Evolutionary conservation across 257 asterid species (phyloP).

Genomic region (Oldenlandia corymbosa): DNA sequence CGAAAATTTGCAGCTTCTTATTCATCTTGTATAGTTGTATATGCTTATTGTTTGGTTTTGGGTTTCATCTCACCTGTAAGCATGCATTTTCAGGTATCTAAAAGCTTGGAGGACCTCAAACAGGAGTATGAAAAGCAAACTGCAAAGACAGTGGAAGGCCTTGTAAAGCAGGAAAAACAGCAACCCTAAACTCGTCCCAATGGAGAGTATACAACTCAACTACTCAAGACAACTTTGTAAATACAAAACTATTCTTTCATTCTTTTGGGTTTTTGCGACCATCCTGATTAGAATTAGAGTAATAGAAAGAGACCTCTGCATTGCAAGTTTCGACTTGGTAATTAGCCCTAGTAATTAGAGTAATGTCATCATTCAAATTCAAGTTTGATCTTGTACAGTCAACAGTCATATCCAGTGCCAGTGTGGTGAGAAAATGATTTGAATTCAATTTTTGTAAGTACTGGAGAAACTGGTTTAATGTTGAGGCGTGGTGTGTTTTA

Average conservation of each 20-base stretch:
- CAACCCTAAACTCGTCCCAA: conserved; percentile 31
- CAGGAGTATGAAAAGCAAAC: conserved; percentile 67
- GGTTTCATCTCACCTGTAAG: background rate
- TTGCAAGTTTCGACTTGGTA: background rate
- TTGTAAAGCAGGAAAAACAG: conserved; percentile 40
- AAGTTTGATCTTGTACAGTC: background rate
- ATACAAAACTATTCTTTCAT: conserved; percentile 11
- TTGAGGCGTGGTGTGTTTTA: too few relatives aligned
- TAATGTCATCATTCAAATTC: background rate
- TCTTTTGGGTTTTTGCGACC: conserved; percentile 4
- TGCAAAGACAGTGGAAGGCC: conserved; percentile 36
- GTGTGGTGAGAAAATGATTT: too few relatives aligned
- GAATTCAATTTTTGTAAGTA: too few relatives aligned
- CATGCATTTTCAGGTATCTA: conserved; percentile 57
- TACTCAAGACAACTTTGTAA: background rate
- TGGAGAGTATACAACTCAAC: too few relatives aligned
- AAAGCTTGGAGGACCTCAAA: conserved; percentile 54
- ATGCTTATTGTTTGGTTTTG: too few relatives aligned
- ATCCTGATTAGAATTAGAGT: background rate
- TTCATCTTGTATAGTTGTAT: too few relatives aligned
- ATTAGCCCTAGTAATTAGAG: background rate
- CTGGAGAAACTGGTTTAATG: too few relatives aligned
- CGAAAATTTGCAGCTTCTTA: too few relatives aligned
- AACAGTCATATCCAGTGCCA: conserved; percentile 2
- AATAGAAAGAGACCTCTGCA: background rate